phyloP scores from a whole-genome alignment of 2,329 filamentous ascomycete genomes.

The Colletotrichum ledebouriae region DNA sequence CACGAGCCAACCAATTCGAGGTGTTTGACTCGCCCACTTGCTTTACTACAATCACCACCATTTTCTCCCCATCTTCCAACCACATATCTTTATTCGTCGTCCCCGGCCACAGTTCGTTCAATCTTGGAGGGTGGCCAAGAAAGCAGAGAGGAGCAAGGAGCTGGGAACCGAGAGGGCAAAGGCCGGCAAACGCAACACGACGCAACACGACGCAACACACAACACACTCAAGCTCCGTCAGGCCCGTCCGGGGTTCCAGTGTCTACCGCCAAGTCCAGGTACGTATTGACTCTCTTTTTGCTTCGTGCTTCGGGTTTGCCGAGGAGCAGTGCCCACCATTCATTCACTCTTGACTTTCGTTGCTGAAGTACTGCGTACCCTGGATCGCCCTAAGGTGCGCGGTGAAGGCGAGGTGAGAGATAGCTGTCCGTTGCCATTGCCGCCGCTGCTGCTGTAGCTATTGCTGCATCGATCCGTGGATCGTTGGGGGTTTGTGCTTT shows the following conservation, averaged over 20 bases:
- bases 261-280: slow-evolving; percentile 34
- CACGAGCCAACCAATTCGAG: slow-evolving; percentile 32
- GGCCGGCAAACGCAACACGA: slow-evolving; percentile 29
- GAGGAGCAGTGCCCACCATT: slow-evolving; percentile 20
- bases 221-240: slow-evolving; percentile 16
- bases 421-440: background rate
- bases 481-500: slow-evolving; percentile 38
- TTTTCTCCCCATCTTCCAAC: slow-evolving; percentile 1
- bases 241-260: background rate
- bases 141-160: slow-evolving; percentile 17
- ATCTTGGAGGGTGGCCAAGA: slow-evolving; percentile 28
- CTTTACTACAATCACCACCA: slow-evolving; percentile 13
- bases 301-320: slow-evolving; percentile 13
- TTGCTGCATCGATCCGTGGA: slow-evolving; percentile 21
- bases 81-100: slow-evolving; percentile 11
- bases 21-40: slow-evolving; percentile 37
- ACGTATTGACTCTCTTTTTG: slow-evolving; percentile 33
- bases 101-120: slow-evolving; percentile 22
- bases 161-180: slow-evolving; percentile 32
- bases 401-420: slow-evolving; percentile 7
- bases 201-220: slow-evolving; percentile 26
- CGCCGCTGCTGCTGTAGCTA: background rate
- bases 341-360: slow-evolving; percentile 18
- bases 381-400: slow-evolving; percentile 6
- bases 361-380: slow-evolving; percentile 6